phyloP scores from a whole-genome alignment of 23 red algal genomes.

The Cyanidioschyzon merolae region DNA sequence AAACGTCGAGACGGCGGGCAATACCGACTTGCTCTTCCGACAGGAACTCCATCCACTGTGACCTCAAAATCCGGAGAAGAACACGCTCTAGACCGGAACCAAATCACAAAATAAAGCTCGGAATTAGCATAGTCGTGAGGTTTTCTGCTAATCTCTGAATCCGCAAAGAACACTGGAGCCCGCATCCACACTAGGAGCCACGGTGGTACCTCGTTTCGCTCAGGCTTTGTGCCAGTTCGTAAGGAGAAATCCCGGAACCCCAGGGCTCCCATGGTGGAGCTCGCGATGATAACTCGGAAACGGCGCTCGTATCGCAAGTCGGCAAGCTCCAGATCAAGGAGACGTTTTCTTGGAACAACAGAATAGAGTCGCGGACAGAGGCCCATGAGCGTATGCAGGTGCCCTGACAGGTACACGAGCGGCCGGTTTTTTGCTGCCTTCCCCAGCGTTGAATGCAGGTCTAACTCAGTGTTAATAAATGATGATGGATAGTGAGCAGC shows the following conservation, averaged over 20 bases:
- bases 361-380: neutral
- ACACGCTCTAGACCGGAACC: neutral
- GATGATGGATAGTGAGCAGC: neutral
- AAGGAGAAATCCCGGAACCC: slow-evolving; percentile 2
- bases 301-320: neutral
- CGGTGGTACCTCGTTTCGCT: neutral
- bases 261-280: neutral
- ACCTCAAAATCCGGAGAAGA: neutral
- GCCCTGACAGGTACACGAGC: neutral
- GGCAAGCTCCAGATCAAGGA: slow-evolving; percentile 2
- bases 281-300: neutral
- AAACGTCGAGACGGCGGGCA: no score
- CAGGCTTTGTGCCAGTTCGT: neutral
- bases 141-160: neutral
- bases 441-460: neutral
- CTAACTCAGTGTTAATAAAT: neutral
- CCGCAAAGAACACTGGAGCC: neutral
- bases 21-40: no score
- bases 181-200: neutral
- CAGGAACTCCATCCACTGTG: neutral
- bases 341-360: neutral
- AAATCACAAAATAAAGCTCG: neutral
- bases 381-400: slow-evolving; percentile 13
- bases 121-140: neutral
- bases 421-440: neutral